Evolutionary conservation across 2,329 filamentous ascomycete genomes (phyloP).

Genomic region (Gliomastix tumulicola): DNA sequence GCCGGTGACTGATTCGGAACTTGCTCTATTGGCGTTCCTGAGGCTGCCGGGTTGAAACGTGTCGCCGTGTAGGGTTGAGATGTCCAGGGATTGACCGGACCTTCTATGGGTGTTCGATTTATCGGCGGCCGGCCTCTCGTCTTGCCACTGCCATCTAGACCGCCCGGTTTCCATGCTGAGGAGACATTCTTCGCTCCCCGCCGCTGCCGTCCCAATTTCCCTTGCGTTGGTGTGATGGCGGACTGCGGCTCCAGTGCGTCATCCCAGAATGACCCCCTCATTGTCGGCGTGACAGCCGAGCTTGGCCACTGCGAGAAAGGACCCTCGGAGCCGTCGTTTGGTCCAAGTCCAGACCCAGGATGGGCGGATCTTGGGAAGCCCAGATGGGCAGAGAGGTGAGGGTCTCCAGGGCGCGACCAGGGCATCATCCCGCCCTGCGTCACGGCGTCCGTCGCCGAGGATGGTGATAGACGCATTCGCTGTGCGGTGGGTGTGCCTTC

Average conservation of each 20-base stretch:
- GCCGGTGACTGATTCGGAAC: no score
- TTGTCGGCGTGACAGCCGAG: slow-evolving; percentile 67
- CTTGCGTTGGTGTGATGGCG: slow-evolving; percentile 61
- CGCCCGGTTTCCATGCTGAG: slow-evolving; percentile 75
- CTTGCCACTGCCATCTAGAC: slow-evolving; percentile 58
- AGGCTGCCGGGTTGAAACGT: no score
- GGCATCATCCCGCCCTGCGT: slow-evolving; percentile 31
- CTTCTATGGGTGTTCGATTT: slow-evolving; percentile 51
- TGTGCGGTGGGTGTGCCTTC: slow-evolving; percentile 46
- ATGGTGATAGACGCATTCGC: slow-evolving; percentile 53
- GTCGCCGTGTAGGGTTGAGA: no score
- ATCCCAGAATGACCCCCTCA: slow-evolving; percentile 45
- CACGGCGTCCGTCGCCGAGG: slow-evolving; percentile 30
- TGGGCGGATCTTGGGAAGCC: slow-evolving; percentile 4
- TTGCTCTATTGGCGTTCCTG: no score
- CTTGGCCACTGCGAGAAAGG: slow-evolving; percentile 66
- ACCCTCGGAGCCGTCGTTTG: slow-evolving; percentile 50
- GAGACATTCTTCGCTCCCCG: slow-evolving; percentile 82
- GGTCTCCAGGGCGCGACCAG: slow-evolving; percentile 39
- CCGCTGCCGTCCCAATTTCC: slow-evolving; percentile 37
- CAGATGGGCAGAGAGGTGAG: slow-evolving; percentile 3
- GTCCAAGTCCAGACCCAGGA: slow-evolving; percentile 11
- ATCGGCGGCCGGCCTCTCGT: slow-evolving; percentile 74
- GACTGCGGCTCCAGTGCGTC: slow-evolving; percentile 60
- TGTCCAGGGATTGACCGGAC: no score